Evolutionary conservation across 2,329 filamentous ascomycete genomes (phyloP).

Genomic region (Fusarium graminum): DNA sequence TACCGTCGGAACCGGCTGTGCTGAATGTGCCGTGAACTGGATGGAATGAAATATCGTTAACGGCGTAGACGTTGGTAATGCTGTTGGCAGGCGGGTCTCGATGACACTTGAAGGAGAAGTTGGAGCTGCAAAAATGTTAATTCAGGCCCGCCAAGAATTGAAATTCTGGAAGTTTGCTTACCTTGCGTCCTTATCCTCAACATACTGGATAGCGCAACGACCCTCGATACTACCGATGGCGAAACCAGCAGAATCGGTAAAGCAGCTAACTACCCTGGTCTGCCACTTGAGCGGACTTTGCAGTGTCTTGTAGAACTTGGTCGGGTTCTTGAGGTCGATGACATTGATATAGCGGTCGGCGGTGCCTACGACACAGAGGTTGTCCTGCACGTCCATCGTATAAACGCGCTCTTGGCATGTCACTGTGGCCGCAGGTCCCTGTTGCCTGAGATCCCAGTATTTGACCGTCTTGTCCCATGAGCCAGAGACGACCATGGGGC

Average conservation of each 20-base stretch:
- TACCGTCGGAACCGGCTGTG: constrained; percentile 94
- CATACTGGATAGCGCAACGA: constrained; percentile 97
- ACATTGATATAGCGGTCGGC: constrained; percentile 93
- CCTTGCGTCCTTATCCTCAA: constrained; percentile 92
- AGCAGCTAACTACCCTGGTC: constrained; percentile 94
- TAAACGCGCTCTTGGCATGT: constrained; percentile 84
- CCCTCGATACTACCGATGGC: constrained; percentile 97
- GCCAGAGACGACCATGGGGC: constrained; percentile 89
- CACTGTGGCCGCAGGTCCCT: constrained; percentile 74
- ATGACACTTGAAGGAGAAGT: constrained; percentile 99
- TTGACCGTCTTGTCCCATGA: constrained; percentile 93
- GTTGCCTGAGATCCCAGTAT: constrained; percentile 84
- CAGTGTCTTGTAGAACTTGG: constrained; percentile 94
- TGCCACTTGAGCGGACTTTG: constrained; percentile 99
- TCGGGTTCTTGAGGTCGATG: constrained; percentile 88
- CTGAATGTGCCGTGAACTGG: constrained; percentile 97
- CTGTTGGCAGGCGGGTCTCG: constrained; percentile 82
- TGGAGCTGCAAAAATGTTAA: constrained; percentile 68
- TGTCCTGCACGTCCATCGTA: constrained; percentile 89
- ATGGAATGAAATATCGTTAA: constrained; percentile 98
- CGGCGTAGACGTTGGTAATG: constrained; percentile 89
- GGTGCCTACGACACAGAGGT: constrained; percentile 84
- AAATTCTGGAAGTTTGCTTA: constrained; percentile 62
- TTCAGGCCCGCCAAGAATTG: neutral
- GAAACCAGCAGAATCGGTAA: constrained; percentile 90